Evolutionary conservation across 106 monocot genomes (phyloP), one percentile per base, ranked within the genome.

Genomic region (Phalaenopsis aphrodite): DNA sequence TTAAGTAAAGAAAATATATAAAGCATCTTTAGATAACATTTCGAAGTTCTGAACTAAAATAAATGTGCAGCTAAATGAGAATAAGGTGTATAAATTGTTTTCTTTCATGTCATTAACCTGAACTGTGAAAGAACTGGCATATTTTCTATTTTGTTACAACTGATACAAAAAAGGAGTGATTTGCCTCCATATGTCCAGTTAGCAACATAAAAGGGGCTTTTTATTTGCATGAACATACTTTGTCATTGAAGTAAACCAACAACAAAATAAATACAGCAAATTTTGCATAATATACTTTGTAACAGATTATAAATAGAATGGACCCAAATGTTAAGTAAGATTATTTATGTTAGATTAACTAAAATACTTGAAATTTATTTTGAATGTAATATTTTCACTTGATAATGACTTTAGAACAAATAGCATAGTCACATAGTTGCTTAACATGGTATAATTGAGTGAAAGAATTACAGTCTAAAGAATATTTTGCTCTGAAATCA

Each of bases 61-160:
- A 55, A 90, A 85, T 75, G 78, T 80, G 83, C 84, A 84, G 23
- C 82, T 67, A 82, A 90, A 73, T 43, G 78, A 49, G 82, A 72
- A 55, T 75, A 41, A 71, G 41, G 15, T 17, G 41, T 57, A 81
- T 85, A 69, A 11, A 72, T 16, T 39, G 76, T 30, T 30, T 30
- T 30, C 30, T 30, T 23, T 46, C 9, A 49, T 49, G 24, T 15
- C n/a, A 46, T 6, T 45, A 48, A 6, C 1, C 43, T 5, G 18
- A 38, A 18, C 39, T 2, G 14, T 12, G 2, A 5, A 24, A 45
- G 42, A 15, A 5, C 48, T 9, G 5, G 15, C 6, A 41, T 2
- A 45, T 2, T 1, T 14, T 45, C 30, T 1, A 75, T 11, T 18
- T 41, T 68, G 8, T 8, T 36, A 9, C 3, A 68, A 3, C 68